Evolutionary conservation across 352 stramenopile genomes (phyloP), one percentile per base, ranked within the genome.

Genomic region (Pythium aristosporum): DNA sequence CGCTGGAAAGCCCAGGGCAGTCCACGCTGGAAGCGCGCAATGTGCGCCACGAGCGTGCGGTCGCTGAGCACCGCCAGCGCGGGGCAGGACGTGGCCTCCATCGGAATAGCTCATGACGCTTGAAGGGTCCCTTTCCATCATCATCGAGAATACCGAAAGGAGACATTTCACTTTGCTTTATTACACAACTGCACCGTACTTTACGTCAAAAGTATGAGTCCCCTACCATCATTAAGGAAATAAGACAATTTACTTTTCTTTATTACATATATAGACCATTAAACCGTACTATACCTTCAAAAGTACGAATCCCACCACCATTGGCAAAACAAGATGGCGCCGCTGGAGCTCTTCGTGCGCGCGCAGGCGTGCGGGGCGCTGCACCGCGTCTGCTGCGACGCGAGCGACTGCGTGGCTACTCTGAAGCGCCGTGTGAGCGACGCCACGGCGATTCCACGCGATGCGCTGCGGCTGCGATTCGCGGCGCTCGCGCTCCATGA

Each of bases 341-440:
- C 50, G 50, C 34, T 73, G 69, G 65, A 76, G 42, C 55, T 76
- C 13, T 76, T 70, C 43, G 69, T 76, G 69, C 69, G 61, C 57
- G 60, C 25, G 15, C 60, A 2, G 25, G 3, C 61, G 18, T 55
- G 51, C 30, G 42, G 63, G 7, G 41, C 54, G 56, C 65, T 73
- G 34, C 60, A 71, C 50, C 58, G 52, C 36, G 57, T 73, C 5
- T 46, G 25, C 43, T 68, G 61, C 44, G 23, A 37, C 25, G 43
- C 53, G 30, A 5, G 23, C 43, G 43, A 57, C 37, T 47, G 46
- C 16, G 61, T 68, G 21, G 34, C 46, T 10, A 41, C 66, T 56
- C 56, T 76, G 60, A 70, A 71, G 56, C 23, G 18, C 13, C 48
- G 53, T 8, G 65, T 76, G 23, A 43, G 67, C 21, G 49, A 57